Evolutionary conservation across 306 rosid genomes (phyloP).

Genomic region (Medicago truncatula): DNA sequence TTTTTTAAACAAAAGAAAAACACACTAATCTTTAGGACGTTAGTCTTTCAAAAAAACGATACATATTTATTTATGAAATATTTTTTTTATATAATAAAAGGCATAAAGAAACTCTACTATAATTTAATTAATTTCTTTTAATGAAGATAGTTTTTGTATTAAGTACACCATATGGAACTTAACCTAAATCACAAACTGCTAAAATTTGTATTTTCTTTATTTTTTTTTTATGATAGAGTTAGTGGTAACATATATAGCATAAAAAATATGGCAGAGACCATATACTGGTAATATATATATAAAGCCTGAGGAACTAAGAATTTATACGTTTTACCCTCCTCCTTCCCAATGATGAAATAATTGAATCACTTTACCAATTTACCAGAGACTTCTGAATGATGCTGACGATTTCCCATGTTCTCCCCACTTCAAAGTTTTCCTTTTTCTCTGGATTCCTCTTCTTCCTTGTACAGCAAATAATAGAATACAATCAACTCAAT

Average conservation of each 20-base stretch:
- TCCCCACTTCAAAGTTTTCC: constrained; percentile 39
- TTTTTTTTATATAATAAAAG: too few relatives aligned
- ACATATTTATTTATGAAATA: too few relatives aligned
- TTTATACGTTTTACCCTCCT: not conserved
- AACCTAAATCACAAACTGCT: too few relatives aligned
- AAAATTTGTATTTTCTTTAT: not conserved
- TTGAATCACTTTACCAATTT: constrained; percentile 41
- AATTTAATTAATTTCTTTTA: too few relatives aligned
- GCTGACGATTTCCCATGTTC: constrained; percentile 48
- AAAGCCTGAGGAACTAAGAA: not conserved
- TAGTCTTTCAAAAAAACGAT: too few relatives aligned
- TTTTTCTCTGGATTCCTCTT: constrained; percentile 52
- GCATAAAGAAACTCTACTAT: too few relatives aligned
- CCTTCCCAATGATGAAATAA: constrained; percentile 56
- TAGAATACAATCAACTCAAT: not conserved
- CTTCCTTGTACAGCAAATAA: constrained; percentile 52
- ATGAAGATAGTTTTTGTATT: too few relatives aligned
- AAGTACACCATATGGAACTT: too few relatives aligned
- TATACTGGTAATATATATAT: too few relatives aligned
- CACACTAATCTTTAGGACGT: too few relatives aligned
- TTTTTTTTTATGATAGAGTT: not conserved
- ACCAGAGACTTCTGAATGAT: constrained; percentile 20
- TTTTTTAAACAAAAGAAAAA: too few relatives aligned
- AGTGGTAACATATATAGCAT: not conserved
- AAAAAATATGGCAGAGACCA: not conserved